phyloP scores from a whole-genome alignment of 2,329 filamentous ascomycete species.

The Fusarium abutilonis region DNA sequence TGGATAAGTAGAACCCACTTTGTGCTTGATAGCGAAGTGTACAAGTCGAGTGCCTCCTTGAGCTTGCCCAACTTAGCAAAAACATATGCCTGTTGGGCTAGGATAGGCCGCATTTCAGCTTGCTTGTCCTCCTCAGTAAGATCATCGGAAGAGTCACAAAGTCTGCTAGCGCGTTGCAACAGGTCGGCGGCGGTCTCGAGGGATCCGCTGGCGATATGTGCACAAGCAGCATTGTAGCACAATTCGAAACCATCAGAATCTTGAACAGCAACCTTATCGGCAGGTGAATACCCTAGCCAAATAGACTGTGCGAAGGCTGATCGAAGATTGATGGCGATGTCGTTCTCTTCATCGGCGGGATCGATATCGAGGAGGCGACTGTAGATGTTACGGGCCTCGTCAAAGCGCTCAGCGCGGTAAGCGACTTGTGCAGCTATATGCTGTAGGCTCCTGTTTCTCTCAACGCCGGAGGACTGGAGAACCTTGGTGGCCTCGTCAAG shows the following conservation, averaged over 20 bases:
- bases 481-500: conserved; percentile 69
- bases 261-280: conserved; percentile 61
- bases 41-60: conserved; percentile 71
- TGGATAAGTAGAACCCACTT: conserved; percentile 60
- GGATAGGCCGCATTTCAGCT: conserved; percentile 77
- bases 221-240: conserved; percentile 82
- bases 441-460: conserved; percentile 51
- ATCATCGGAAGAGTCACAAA: conserved; percentile 79
- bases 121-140: conserved; percentile 78
- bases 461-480: conserved; percentile 49
- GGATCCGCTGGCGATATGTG: conserved; percentile 74
- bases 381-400: conserved; percentile 72
- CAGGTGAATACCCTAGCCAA: conserved; percentile 65
- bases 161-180: conserved; percentile 73
- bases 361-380: conserved; percentile 61
- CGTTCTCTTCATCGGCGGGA: conserved; percentile 71
- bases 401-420: conserved; percentile 79
- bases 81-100: conserved; percentile 80
- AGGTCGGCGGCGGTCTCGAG: conserved; percentile 71
- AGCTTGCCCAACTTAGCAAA: conserved; percentile 71
- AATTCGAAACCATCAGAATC: conserved; percentile 82
- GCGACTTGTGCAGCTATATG: conserved; percentile 73
- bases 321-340: conserved; percentile 79
- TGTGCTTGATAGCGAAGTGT: conserved; percentile 67
- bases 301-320: conserved; percentile 77